Evolutionary conservation across 768 basidiomycete genomes (phyloP).

Genomic region (Mycena belliarum): DNA sequence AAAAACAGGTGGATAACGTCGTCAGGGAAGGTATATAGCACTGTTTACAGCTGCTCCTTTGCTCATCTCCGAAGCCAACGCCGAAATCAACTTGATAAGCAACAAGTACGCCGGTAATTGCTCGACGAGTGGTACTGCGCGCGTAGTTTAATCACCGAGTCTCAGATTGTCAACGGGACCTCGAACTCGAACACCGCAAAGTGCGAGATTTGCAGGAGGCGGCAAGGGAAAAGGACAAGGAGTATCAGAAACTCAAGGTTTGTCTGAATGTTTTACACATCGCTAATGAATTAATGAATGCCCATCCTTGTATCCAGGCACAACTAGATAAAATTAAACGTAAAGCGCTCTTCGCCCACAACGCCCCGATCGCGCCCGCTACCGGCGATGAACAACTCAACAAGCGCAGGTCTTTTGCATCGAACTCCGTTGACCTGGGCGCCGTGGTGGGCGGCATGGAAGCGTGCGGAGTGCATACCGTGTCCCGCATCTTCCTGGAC

Average conservation of each 20-base stretch:
- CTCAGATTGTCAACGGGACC: constrained; percentile 75
- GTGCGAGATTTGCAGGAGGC: constrained; percentile 73
- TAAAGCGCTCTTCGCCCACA: constrained; percentile 64
- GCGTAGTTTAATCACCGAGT: too few species aligned
- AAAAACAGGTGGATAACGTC: constrained; percentile 85
- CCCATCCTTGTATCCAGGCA: constrained; percentile 38
- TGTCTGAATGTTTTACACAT: neutral
- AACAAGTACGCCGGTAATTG: constrained; percentile 63
- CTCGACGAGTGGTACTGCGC: neutral
- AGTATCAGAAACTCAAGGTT: constrained; percentile 86
- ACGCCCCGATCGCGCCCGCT: constrained; percentile 21
- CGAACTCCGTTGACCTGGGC: constrained; percentile 45
- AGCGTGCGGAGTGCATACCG: constrained; percentile 52
- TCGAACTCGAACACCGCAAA: constrained; percentile 78
- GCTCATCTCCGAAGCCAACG: constrained; percentile 54
- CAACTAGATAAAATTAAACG: constrained; percentile 85
- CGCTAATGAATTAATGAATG: neutral
- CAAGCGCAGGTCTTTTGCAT: constrained; percentile 28
- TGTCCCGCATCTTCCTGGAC: neutral
- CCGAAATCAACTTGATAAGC: constrained; percentile 69
- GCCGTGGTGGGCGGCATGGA: constrained; percentile 69
- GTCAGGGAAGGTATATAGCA: constrained; percentile 68
- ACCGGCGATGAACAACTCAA: constrained; percentile 29
- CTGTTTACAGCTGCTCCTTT: neutral
- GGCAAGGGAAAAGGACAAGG: constrained; percentile 77